A percentile compares a stretch with the other conserved stretches of the same genome.
Conservation (phyloP, 2,329 filamentous ascomycete genomes). For the Sclerotinia spermophila region DNA sequence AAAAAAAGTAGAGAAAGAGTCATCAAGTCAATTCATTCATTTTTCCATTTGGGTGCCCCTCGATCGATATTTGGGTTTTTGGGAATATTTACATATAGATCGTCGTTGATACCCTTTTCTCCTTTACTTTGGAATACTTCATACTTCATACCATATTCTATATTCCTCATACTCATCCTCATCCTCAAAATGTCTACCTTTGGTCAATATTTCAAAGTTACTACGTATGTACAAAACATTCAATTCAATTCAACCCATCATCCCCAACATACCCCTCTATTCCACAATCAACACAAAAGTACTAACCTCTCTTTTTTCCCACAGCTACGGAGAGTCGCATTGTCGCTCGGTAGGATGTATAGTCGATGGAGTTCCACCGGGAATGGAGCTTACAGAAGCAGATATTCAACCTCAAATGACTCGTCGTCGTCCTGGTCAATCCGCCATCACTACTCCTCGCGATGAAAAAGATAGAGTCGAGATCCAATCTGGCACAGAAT, state of each 20-base stretch:
- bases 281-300: not conserved
- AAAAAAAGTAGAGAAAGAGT: conserved; percentile 14
- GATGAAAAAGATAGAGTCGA: conserved; percentile 89
- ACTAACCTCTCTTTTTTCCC: conserved; percentile 8
- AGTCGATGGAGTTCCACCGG: conserved; percentile 86
- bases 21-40: conserved; percentile 20
- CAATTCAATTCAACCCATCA: conserved; percentile 16
- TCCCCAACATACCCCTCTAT: not conserved
- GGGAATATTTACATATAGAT: not conserved
- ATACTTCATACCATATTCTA: not conserved
- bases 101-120: not conserved
- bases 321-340: conserved; percentile 74
- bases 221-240: conserved; percentile 50
- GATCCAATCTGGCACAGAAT: conserved; percentile 91
- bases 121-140: not conserved
- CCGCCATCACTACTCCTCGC: conserved; percentile 82
- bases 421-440: conserved; percentile 83
- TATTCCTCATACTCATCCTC: no score
- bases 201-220: conserved; percentile 76
- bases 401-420: conserved; percentile 96
- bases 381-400: conserved; percentile 76
- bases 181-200: conserved; percentile 74
- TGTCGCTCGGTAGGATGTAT: conserved; percentile 93
- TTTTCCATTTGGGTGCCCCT: no score
- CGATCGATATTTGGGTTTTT: no score